A percentile compares a stretch with the other conserved stretches of the same genome.
These are phyloP conservation scores for Hygrocybe coccinea DNA, from an alignment of 768 basidiomycete genomes.

Conservation along the genomic window DNA sequence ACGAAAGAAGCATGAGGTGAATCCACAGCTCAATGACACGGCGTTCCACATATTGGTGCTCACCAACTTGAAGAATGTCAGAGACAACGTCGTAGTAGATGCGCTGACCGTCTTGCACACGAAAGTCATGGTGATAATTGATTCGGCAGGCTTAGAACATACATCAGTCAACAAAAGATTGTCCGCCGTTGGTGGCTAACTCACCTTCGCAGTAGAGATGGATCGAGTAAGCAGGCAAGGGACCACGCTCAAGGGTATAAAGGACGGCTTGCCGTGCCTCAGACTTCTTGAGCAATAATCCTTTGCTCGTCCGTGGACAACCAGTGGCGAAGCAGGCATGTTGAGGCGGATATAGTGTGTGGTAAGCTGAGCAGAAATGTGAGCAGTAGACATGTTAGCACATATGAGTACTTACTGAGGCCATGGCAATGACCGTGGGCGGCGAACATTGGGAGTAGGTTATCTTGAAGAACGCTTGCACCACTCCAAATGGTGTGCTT, in stretches of 20 bases:
- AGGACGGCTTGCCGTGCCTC: constrained; percentile 15
- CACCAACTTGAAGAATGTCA: constrained; percentile 20
- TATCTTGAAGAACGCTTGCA: neutral
- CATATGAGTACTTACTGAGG: neutral
- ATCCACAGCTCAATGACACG: constrained; percentile 20
- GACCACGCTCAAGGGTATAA: constrained; percentile 19
- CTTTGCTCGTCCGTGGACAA: neutral
- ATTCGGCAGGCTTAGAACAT: constrained; percentile 17
- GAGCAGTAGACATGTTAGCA: neutral
- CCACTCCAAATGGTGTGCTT: neutral
- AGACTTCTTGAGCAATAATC: neutral
- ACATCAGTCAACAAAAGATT: too few relatives aligned
- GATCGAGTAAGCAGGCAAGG: constrained; percentile 20
- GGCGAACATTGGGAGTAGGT: neutral
- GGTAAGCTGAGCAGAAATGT: neutral
- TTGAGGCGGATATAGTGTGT: neutral
- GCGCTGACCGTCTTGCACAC: constrained; percentile 12
- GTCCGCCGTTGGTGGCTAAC: neutral
- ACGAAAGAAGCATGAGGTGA: constrained; percentile 20
- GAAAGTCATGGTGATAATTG: constrained; percentile 26
- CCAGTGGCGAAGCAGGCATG: neutral
- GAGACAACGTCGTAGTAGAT: constrained; percentile 24
- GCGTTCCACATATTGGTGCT: constrained; percentile 25
- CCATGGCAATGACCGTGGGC: neutral
- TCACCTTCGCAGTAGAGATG: constrained; percentile 21